phyloP scores from a whole-genome alignment of 768 basidiomycete species.

The Mycena metata region DNA sequence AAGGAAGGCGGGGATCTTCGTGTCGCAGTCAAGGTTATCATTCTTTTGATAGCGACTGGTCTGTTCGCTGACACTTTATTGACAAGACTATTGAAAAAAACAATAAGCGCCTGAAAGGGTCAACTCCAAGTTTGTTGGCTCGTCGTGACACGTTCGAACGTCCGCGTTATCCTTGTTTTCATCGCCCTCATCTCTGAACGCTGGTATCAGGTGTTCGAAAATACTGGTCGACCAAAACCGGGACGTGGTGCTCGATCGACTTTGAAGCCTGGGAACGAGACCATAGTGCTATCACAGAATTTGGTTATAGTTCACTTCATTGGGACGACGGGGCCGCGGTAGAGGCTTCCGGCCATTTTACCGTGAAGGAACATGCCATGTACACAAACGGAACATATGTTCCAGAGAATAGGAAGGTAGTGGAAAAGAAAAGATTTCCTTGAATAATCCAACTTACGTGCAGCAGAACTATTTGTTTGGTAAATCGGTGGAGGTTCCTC shows the following conservation, averaged over 20 bases:
- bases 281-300: conserved; percentile 81
- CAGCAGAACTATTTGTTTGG: conserved; percentile 78
- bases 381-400: conserved; percentile 77
- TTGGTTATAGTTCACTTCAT: conserved; percentile 77
- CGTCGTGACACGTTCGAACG: conserved; percentile 78
- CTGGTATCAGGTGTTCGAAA: conserved; percentile 55
- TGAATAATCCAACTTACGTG: too few species aligned
- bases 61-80: not conserved
- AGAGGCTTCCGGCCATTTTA: conserved; percentile 68
- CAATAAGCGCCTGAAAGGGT: conserved; percentile 81
- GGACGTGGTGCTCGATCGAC: conserved; percentile 84
- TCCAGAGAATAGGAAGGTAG: conserved; percentile 70
- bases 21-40: conserved; percentile 68
- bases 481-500: conserved; percentile 65
- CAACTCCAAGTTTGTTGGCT: conserved; percentile 65
- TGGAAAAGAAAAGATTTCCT: not conserved
- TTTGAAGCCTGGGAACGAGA: conserved; percentile 68
- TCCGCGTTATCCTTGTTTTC: too few species aligned
- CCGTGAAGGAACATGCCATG: conserved; percentile 71
- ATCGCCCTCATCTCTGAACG: too few species aligned
- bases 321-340: conserved; percentile 68
- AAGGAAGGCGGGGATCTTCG: conserved; percentile 67
- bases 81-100: conserved; percentile 80
- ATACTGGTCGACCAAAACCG: conserved; percentile 72
- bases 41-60: conserved; percentile 7